Evolutionary conservation across 1,284 basidiomycete species (phyloP).

Genomic region (Kwoniella shivajii): DNA sequence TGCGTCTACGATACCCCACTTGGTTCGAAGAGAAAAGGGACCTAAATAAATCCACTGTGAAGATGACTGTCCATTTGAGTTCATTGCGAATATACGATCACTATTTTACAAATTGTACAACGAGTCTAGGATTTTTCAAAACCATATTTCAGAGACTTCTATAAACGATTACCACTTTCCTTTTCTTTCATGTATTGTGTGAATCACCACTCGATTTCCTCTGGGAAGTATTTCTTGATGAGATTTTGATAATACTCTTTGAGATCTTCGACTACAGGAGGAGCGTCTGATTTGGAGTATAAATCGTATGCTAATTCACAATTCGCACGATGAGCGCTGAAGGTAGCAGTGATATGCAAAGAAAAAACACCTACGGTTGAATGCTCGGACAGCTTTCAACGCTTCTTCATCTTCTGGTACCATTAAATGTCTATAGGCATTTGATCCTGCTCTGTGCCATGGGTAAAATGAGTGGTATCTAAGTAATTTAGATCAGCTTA

Average conservation of each 20-base stretch:
- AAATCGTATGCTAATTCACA: constrained; percentile 80
- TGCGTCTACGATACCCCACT: too few species aligned
- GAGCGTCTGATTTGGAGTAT: constrained; percentile 81
- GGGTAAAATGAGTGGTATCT: constrained; percentile 92
- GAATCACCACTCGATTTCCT: constrained; percentile 70
- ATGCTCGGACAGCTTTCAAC: constrained; percentile 45
- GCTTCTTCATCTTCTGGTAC: constrained; percentile 60
- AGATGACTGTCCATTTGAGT: too few species aligned
- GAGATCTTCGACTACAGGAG: constrained; percentile 65
- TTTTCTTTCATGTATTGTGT: background rate
- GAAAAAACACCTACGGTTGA: constrained; percentile 49
- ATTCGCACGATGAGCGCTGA: too few species aligned
- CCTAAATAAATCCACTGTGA: too few species aligned
- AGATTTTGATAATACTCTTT: constrained; percentile 79
- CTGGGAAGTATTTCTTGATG: constrained; percentile 82
- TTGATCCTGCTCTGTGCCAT: constrained; percentile 75
- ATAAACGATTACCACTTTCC: background rate
- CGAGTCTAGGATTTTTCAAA: too few species aligned
- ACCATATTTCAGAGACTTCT: too few species aligned
- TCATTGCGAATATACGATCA: too few species aligned
- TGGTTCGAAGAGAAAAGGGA: too few species aligned
- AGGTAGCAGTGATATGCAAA: background rate
- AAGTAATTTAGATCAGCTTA: background rate
- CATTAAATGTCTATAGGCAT: constrained; percentile 76
- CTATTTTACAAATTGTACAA: too few species aligned